A percentile compares a stretch with the other conserved stretches of the same genome.
Conservation (phyloP, 352 stramenopile genomes). For the Peronosclerospora sorghi region DNA sequence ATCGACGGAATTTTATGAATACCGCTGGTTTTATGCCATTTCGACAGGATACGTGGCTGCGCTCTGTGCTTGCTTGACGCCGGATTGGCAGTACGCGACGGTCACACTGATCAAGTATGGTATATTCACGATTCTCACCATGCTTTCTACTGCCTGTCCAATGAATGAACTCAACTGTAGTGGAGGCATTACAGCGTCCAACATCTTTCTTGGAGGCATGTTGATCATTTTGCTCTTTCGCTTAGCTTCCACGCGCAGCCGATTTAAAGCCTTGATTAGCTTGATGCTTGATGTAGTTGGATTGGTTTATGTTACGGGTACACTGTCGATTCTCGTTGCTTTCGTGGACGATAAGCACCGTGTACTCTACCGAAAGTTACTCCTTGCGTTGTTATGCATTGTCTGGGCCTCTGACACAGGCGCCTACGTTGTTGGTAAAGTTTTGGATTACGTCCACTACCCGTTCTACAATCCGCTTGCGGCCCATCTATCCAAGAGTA, state of each 20-base stretch:
- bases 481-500: slow-evolving; percentile 90
- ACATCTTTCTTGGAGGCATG: slow-evolving; percentile 29
- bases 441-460: slow-evolving; percentile 77
- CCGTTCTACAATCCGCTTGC: slow-evolving; percentile 72
- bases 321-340: slow-evolving; percentile 36
- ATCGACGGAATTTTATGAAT: slow-evolving; percentile 42
- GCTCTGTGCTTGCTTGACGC: slow-evolving; percentile 37
- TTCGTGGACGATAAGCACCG: slow-evolving; percentile 52
- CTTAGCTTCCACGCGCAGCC: slow-evolving; percentile 19
- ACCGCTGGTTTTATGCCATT: slow-evolving; percentile 32
- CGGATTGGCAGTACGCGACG: slow-evolving; percentile 36
- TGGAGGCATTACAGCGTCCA: slow-evolving; percentile 18
- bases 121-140: slow-evolving; percentile 39
- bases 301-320: slow-evolving; percentile 52
- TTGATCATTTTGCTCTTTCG: slow-evolving; percentile 35
- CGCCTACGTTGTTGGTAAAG: slow-evolving; percentile 88
- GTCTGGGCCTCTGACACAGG: slow-evolving; percentile 85
- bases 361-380: slow-evolving; percentile 40
- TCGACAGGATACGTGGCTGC: slow-evolving; percentile 25
- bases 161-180: slow-evolving; percentile 45
- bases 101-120: slow-evolving; percentile 33
- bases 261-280: slow-evolving; percentile 25
- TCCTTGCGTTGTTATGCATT: slow-evolving; percentile 58
- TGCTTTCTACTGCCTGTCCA: slow-evolving; percentile 48
- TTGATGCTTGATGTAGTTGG: slow-evolving; percentile 43